Base-by-base conservation (phyloP, 192 early-diverging fungal species). In the Coemansia sp. region DNA sequence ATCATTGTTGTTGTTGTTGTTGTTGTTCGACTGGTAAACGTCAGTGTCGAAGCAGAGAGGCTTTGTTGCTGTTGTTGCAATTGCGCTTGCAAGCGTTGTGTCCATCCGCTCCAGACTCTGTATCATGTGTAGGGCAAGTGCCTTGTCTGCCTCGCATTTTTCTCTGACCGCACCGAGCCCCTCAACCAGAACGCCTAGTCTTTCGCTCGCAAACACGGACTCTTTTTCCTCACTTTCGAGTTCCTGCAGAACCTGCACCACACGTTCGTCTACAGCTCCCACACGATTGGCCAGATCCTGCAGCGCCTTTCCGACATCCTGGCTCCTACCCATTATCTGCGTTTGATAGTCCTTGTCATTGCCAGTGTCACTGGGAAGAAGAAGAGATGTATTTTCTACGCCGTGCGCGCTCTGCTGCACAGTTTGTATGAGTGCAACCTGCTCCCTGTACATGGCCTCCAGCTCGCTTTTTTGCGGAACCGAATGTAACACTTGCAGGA, bases 31-130 rank as follows among this genome's bases (percentile, higher is more conserved):
- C 7, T 11, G 22, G 8, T 7, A 10, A 9, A 8, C 20, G 20
- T 54, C 51, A 4, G 32, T 32, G 32, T 32, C 51, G 51, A 14
- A 14, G 8, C 20, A 22, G 20, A 25, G 51, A 14, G 22, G 3
- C 39, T 41, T 59, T 59, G 57, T 16, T 17, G 38, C 39, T 7
- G 57, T 38, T 16, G 57, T 16, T 16, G 57, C 12, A 13, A 59
- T 59, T 40, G 38, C 57, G 39, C 38, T 59, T 16, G 73, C 56
- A 41, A 75, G 43, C 22, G 67, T 64, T 25, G 49, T 20, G 38
- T 76, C 69, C 7, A 71, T 54, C 14, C 53, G 20, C 12, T 56
- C 48, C 64, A 70, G n/a, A n/a, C 74, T 40, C 61, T 70, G 53
- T 11, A 54, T 63, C 6, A 67, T 25, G 2, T 67, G 56, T 42